Evolutionary conservation across 2,329 filamentous ascomycete genomes (phyloP).

Genomic region (Lojkania enalia): DNA sequence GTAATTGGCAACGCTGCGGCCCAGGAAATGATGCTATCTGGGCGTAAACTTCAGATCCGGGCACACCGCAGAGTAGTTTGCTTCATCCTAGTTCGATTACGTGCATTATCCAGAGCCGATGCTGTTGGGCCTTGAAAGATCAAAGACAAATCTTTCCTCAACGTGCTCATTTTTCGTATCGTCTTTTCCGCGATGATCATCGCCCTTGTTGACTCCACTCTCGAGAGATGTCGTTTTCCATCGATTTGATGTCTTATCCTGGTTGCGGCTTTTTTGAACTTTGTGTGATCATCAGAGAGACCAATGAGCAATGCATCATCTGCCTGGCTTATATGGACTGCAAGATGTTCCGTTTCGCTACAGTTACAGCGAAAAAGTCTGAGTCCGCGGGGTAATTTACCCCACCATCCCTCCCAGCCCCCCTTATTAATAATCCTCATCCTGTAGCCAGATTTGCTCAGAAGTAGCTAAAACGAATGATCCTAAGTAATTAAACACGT

Average conservation of each 20-base stretch:
- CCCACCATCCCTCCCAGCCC: too few species aligned
- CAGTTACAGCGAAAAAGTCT: too few species aligned
- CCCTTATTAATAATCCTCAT: too few species aligned
- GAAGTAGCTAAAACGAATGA: too few species aligned
- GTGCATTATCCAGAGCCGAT: not conserved
- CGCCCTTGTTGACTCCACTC: not conserved
- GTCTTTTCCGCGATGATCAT: not conserved
- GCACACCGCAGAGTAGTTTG: not conserved
- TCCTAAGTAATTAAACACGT: too few species aligned
- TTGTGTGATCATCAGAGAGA: not conserved
- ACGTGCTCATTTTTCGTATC: not conserved
- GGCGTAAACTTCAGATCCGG: not conserved
- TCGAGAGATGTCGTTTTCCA: not conserved
- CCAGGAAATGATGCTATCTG: not conserved
- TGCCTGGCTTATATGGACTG: not conserved
- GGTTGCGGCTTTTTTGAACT: not conserved
- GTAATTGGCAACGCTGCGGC: not conserved
- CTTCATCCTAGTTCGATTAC: not conserved
- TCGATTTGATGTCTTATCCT: not conserved
- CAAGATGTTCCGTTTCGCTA: not conserved
- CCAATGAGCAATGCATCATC: not conserved
- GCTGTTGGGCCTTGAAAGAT: not conserved
- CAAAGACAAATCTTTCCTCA: not conserved
- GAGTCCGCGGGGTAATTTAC: too few species aligned
- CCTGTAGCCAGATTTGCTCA: too few species aligned